These are phyloP conservation scores for Pichia sp. DNA, from an alignment of 1,139 yeast species.

Conservation along the genomic window DNA sequence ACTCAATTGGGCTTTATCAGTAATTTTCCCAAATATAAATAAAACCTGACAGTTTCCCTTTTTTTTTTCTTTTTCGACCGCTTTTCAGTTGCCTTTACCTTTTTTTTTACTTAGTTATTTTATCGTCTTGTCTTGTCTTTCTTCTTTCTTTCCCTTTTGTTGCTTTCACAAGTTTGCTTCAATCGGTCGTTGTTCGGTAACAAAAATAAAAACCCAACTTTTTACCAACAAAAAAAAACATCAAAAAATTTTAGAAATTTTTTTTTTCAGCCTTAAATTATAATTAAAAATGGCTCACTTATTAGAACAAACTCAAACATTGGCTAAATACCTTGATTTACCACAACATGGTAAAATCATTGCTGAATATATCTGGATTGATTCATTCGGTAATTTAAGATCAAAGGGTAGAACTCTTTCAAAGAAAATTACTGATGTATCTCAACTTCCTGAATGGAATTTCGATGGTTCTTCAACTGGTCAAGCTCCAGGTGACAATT, in stretches of 20 bases:
- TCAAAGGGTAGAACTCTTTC: conserved; percentile 86
- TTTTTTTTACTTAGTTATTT: background rate
- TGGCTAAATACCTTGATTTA: conserved; percentile 76
- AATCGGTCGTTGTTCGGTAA: background rate
- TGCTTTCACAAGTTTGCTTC: background rate
- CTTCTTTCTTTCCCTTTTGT: conserved; percentile 1
- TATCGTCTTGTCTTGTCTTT: background rate
- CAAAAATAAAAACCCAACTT: background rate
- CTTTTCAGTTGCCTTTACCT: background rate
- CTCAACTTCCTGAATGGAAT: conserved; percentile 97
- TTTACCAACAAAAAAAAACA: background rate
- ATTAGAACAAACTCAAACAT: conserved; percentile 65
- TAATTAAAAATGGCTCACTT: conserved; percentile 7
- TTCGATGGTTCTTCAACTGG: conserved; percentile 98
- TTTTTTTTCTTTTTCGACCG: background rate
- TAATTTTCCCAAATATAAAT: background rate
- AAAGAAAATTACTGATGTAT: conserved; percentile 63
- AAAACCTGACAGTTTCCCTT: background rate
- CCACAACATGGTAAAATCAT: conserved; percentile 81
- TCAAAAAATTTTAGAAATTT: too few relatives aligned
- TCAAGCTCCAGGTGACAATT: conserved; percentile 98
- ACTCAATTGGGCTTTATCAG: too few relatives aligned
- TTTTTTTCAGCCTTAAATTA: too few relatives aligned
- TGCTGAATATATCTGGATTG: conserved; percentile 98
- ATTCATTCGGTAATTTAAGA: conserved; percentile 86